Evolutionary conservation across 371 early-diverging fungal genomes (phyloP).

Genomic region (Zychaea mexicana): DNA sequence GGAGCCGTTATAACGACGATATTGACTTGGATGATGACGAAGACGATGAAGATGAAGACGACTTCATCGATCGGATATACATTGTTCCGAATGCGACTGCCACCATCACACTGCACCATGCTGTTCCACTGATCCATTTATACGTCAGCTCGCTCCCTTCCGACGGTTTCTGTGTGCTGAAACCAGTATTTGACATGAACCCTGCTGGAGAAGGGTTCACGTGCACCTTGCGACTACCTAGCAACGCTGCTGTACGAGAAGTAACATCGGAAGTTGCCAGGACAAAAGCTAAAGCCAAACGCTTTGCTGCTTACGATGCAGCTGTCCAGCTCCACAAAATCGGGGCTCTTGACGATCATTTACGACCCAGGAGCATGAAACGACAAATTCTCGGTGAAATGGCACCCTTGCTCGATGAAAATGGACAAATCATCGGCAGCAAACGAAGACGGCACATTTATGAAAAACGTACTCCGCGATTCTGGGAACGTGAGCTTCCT

Average conservation of each 20-base stretch:
- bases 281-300: constrained; percentile 70
- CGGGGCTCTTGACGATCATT: constrained; percentile 75
- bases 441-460: constrained; percentile 40
- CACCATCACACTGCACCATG: constrained; percentile 60
- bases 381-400: constrained; percentile 46
- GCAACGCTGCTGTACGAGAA: constrained; percentile 63
- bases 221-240: constrained; percentile 63
- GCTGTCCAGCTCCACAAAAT: constrained; percentile 64
- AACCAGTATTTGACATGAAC: constrained; percentile 52
- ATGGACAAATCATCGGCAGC: constrained; percentile 52
- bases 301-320: constrained; percentile 71
- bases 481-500: constrained; percentile 39
- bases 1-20: constrained; percentile 14
- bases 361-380: constrained; percentile 56
- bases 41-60: constrained; percentile 26
- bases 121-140: constrained; percentile 60
- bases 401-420: constrained; percentile 41
- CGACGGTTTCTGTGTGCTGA: constrained; percentile 53
- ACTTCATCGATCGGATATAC: constrained; percentile 36
- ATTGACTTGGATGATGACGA: constrained; percentile 28
- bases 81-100: constrained; percentile 65
- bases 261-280: constrained; percentile 57
- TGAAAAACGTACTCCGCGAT: constrained; percentile 40
- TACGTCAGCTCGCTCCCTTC: constrained; percentile 68
- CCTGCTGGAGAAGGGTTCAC: constrained; percentile 30